phyloP scores from a whole-genome alignment of 805 yeast species.

The Alloascoidea hylecoeti region DNA sequence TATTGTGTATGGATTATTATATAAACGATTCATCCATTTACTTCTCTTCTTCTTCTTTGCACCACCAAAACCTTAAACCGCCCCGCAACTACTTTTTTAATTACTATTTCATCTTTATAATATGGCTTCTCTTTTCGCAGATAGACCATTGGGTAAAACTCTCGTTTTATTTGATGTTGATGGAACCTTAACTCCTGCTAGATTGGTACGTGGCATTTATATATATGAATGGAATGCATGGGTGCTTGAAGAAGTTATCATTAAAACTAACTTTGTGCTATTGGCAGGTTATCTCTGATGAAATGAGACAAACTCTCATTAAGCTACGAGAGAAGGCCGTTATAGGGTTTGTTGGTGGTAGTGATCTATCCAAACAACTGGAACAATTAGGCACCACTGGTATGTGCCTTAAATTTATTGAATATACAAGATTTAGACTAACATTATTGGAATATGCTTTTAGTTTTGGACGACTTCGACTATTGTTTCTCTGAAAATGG shows the following conservation, averaged over 20 bases:
- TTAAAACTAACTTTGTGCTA: too few species aligned
- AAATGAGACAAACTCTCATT: constrained; percentile 56
- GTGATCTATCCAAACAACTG: constrained; percentile 84
- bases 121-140: constrained; percentile 57
- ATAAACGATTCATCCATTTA: constrained; percentile 2
- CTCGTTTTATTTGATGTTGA: constrained; percentile 94
- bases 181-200: constrained; percentile 97
- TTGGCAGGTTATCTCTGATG: constrained; percentile 19
- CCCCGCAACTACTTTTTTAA: background rate
- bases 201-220: constrained; percentile 30
- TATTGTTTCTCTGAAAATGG: constrained; percentile 97
- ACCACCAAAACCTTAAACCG: background rate
- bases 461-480: constrained; percentile 67
- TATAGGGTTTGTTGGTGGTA: constrained; percentile 96
- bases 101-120: too few species aligned
- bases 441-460: constrained; percentile 1
- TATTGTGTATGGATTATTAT: too few species aligned
- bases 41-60: constrained; percentile 1
- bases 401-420: background rate
- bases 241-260: too few species aligned
- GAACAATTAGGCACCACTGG: constrained; percentile 83
- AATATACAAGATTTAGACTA: background rate
- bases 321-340: constrained; percentile 84
- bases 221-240: background rate
- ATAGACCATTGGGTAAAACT: constrained; percentile 57